Conservation (phyloP, 306 rosid species). For the Chamaecrista fasciculata region DNA sequence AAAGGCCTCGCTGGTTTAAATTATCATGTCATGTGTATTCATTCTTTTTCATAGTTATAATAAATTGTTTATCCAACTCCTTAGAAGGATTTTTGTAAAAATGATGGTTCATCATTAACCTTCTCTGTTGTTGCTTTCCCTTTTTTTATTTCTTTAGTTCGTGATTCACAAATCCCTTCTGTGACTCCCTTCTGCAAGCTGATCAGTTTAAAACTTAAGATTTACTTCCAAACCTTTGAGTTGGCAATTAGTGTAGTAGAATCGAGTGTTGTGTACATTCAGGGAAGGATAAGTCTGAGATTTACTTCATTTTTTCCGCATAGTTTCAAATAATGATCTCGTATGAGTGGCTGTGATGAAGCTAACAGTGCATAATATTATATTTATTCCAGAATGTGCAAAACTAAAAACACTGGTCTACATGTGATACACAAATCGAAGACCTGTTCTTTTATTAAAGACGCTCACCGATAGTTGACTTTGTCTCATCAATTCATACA, state of each 20-base stretch:
- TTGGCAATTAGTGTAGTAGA: too few species aligned
- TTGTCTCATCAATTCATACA: background rate
- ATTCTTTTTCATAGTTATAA: background rate
- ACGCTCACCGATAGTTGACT: slow-evolving; percentile 27
- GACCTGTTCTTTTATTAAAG: background rate
- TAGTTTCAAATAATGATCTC: background rate
- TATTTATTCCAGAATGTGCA: background rate
- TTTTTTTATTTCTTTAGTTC: background rate
- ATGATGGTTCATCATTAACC: slow-evolving; percentile 18
- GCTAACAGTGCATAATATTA: background rate
- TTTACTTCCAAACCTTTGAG: too few species aligned
- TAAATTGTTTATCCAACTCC: background rate
- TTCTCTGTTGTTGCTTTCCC: slow-evolving; percentile 4
- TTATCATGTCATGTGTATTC: slow-evolving; percentile 36
- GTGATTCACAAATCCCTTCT: slow-evolving; percentile 3
- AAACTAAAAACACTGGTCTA: background rate
- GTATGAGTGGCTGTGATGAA: background rate
- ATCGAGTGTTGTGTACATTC: too few species aligned
- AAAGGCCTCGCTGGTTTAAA: background rate
- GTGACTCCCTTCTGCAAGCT: too few species aligned
- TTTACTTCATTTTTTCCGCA: background rate
- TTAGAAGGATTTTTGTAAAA: slow-evolving; percentile 22
- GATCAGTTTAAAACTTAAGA: too few species aligned
- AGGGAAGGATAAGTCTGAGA: background rate
- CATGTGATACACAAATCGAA: background rate